Evolutionary conservation across 208 protist species (phyloP), one percentile per base, ranked within the genome.

Genomic region (Leishmania guyanensis): DNA sequence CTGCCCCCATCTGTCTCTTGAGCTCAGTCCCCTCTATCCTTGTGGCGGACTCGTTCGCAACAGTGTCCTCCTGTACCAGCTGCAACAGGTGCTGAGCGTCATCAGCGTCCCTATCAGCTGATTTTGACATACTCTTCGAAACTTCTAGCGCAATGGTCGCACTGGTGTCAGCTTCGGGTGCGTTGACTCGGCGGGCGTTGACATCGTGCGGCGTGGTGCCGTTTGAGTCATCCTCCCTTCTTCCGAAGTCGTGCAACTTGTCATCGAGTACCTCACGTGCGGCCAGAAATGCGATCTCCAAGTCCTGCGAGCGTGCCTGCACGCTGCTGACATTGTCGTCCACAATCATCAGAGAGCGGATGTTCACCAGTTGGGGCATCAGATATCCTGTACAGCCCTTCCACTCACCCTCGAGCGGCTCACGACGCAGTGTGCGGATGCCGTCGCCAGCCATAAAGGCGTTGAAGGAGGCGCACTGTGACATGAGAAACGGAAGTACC

Each of bases 311-410:
- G 26, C 93, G 88, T 0, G 87, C 84, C 50, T 81, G 78, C 17
- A 96, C 86, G 22, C 87, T 92, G 84, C 90, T 89, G 58, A 96
- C 78, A 74, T 87, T 82, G 77, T 91, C 88, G 66, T 98, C 93
- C 65, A 98, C 93, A 79, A 98, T 95, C 92, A 96, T 96, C 33
- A 98, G 85, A 0, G 94, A 96, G 66, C 90, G 88, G 48, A 96
- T 89, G 56, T 79, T 82, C 17, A 92, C 91, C 1, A 95, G 75
- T 75, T 95, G 91, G 9, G 90, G 89, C 26, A 96, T 77, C 50
- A 98, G 79, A 75, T 96, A 98, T 6, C 83, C 94, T 36, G 86
- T 79, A 84, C 93, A 98, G 39, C 93, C 94, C 53, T 91, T 86
- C 92, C 93, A 98, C 62, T 60, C 78, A 80, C 79, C 88, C 86